A percentile compares a stretch with the other conserved stretches of the same genome.
These are phyloP conservation scores for Ophiobolus disseminans DNA, from an alignment of 2,329 filamentous ascomycete genomes.

Conservation along the genomic window DNA sequence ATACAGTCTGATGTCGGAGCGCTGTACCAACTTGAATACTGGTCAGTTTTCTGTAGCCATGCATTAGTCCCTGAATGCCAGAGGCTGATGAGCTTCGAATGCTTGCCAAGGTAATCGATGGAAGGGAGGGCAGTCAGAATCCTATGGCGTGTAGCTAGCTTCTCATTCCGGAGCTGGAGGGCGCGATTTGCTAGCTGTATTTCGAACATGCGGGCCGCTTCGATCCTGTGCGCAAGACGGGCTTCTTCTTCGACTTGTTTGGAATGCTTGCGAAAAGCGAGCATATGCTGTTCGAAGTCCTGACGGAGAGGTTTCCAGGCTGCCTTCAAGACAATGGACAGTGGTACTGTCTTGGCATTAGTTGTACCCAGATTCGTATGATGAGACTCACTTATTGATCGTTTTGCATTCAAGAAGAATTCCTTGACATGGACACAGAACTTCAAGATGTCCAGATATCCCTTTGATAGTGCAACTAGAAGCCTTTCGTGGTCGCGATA, in stretches of 20 bases:
- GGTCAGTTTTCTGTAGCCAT: conserved; percentile 14
- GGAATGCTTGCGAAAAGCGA: conserved; percentile 19
- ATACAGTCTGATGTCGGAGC: conserved; percentile 15
- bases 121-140: conserved; percentile 13
- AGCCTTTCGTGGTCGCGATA: conserved; percentile 27
- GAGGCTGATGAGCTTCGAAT: conserved; percentile 2
- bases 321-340: conserved; percentile 15
- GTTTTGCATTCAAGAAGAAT: conserved; percentile 18
- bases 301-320: conserved; percentile 25
- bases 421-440: conserved; percentile 25
- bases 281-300: conserved; percentile 21
- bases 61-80: conserved; percentile 19
- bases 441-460: conserved; percentile 22
- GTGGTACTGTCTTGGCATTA: conserved; percentile 11
- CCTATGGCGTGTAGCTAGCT: conserved; percentile 10
- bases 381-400: conserved; percentile 9
- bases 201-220: conserved; percentile 13
- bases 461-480: conserved; percentile 16
- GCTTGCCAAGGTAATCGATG: conserved; percentile 21
- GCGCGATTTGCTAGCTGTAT: conserved; percentile 18
- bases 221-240: conserved; percentile 26
- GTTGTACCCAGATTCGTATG: background rate
- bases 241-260: conserved; percentile 27
- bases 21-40: conserved; percentile 12
- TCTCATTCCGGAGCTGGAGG: conserved; percentile 16